These are phyloP conservation scores for Lunularia cruciata DNA, from an alignment of 225 moss, liverwort and hornwort genomes.

Conservation along the genomic window DNA sequence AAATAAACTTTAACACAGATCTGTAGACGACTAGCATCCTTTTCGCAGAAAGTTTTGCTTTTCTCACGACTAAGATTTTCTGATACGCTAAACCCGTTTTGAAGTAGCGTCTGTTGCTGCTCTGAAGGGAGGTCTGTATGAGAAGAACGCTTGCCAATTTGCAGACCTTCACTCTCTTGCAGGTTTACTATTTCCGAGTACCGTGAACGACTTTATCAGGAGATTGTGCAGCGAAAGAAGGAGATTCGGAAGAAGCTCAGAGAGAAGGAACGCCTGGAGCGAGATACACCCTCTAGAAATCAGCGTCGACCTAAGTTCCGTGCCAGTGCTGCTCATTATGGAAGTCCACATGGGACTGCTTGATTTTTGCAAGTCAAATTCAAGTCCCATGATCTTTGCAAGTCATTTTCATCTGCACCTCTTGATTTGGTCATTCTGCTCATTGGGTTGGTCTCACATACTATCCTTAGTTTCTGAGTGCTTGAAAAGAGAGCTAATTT, in stretches of 20 bases:
- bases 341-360: conserved; percentile 36
- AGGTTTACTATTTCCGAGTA: conserved; percentile 90
- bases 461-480: not conserved
- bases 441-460: no score
- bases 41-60: not conserved
- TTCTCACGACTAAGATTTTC: no score
- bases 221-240: conserved; percentile 83
- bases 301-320: conserved; percentile 61
- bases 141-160: not conserved
- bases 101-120: not conserved
- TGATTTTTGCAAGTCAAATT: conserved; percentile 41
- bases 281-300: conserved; percentile 55
- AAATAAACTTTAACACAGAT: no score
- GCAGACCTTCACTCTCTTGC: conserved; percentile 2
- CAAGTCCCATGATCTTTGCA: no score
- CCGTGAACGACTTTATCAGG: conserved; percentile 76
- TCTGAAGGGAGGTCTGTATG: not conserved
- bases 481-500: not conserved
- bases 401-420: conserved; percentile 20
- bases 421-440: conserved; percentile 25
- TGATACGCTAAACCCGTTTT: not conserved
- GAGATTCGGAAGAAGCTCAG: conserved; percentile 74
- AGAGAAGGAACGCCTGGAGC: conserved; percentile 63
- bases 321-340: conserved; percentile 50
- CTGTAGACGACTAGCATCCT: not conserved